Percentiles rank a stretch among this genome's conserved stretches.
Evolutionary conservation across 192 early-diverging fungal genomes (phyloP).

Genomic region (Gigaspora rosea): DNA sequence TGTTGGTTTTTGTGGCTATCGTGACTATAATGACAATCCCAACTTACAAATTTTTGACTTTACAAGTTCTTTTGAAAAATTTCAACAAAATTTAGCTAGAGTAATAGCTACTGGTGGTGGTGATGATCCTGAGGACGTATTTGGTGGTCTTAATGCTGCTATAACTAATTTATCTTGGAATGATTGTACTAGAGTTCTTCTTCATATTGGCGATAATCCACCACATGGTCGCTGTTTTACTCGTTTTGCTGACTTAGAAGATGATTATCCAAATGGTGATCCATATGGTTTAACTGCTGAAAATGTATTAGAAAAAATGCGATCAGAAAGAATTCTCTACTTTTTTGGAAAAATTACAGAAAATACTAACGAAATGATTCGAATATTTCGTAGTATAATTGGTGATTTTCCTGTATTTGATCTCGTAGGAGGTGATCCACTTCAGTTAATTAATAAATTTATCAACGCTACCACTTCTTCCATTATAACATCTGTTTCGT

Average conservation of each 20-base stretch:
- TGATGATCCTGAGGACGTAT: background rate
- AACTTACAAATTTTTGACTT: background rate
- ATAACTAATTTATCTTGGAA: slow-evolving; percentile 13
- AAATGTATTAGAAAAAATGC: slow-evolving; percentile 16
- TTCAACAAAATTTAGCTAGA: background rate
- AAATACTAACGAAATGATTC: slow-evolving; percentile 22
- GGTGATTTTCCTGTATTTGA: slow-evolving; percentile 27
- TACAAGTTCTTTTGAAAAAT: background rate
- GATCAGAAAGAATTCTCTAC: slow-evolving; percentile 23
- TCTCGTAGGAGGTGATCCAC: slow-evolving; percentile 23
- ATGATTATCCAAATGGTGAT: slow-evolving; percentile 30
- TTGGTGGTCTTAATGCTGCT: slow-evolving; percentile 33
- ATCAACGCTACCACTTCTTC: background rate
- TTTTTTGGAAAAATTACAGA: slow-evolving; percentile 33
- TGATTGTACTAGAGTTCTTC: slow-evolving; percentile 17
- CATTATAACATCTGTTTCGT: slow-evolving; percentile 15
- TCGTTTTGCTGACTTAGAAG: background rate
- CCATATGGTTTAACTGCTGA: slow-evolving; percentile 31
- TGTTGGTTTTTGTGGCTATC: slow-evolving; percentile 31
- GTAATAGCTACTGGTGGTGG: slow-evolving; percentile 6
- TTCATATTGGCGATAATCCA: slow-evolving; percentile 33
- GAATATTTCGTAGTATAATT: slow-evolving; percentile 30
- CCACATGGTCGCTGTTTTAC: slow-evolving; percentile 28
- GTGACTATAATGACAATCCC: slow-evolving; percentile 1
- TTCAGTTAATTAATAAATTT: slow-evolving; percentile 19